These are phyloP conservation scores for Polytrichum formosum DNA, from an alignment of 225 moss, liverwort and hornwort species.

Conservation along the genomic window DNA sequence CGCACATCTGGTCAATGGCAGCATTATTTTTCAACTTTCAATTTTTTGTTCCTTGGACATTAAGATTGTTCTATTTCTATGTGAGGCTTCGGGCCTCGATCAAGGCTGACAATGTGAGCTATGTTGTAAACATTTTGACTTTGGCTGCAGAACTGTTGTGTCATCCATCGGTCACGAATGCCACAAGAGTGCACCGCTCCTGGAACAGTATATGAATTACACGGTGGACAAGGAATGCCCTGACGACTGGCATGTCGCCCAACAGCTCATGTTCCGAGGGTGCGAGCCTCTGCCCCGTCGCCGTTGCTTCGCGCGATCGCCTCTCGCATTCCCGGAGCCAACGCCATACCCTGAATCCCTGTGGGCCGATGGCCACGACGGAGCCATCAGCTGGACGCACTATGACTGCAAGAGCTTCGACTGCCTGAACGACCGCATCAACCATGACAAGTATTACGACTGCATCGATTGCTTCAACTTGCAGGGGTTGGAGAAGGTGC, in stretches of 20 bases:
- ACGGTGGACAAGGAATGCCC: constrained; percentile 14
- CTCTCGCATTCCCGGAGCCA: constrained; percentile 14
- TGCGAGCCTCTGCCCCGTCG: constrained; percentile 25
- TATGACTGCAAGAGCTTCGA: constrained; percentile 27
- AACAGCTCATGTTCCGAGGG: constrained; percentile 14
- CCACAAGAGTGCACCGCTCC: constrained; percentile 4
- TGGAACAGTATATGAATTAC: constrained; percentile 13
- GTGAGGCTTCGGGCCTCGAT: too few relatives aligned
- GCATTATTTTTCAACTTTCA: too few relatives aligned
- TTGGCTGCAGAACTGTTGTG: not conserved
- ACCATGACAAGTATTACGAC: constrained; percentile 9
- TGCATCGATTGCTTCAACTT: constrained; percentile 14
- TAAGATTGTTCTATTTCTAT: too few relatives aligned
- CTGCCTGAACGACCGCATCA: constrained; percentile 15
- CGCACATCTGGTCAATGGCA: too few relatives aligned
- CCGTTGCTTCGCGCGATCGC: constrained; percentile 19
- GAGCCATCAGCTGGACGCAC: constrained; percentile 23
- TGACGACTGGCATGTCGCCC: constrained; percentile 23
- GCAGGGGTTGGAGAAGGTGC: constrained; percentile 9
- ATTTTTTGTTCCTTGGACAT: too few relatives aligned
- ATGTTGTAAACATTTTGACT: too few relatives aligned
- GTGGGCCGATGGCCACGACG: constrained; percentile 10
- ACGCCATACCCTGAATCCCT: constrained; percentile 17
- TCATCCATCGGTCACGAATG: constrained; percentile 10
- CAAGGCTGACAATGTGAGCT: too few relatives aligned